A percentile compares a stretch with the other conserved stretches of the same genome.
Conservation (phyloP, 2,329 filamentous ascomycete genomes). For the Botrytis fragariae region DNA sequence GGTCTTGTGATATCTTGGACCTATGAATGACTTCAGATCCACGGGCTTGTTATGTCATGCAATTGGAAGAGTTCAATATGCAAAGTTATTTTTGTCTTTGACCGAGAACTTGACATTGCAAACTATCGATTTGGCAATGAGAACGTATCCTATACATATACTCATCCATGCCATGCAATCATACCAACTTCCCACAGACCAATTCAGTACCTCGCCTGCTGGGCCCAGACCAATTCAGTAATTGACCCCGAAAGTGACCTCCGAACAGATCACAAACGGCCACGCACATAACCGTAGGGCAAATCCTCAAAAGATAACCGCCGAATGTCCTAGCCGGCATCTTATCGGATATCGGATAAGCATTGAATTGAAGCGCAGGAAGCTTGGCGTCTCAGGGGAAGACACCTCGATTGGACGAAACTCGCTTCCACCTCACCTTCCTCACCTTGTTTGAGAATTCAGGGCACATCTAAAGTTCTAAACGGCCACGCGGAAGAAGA, state of each 20-base stretch:
- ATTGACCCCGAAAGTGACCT: constrained; percentile 3
- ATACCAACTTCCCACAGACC: background rate
- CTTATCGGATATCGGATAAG: constrained; percentile 20
- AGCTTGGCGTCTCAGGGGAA: constrained; percentile 35
- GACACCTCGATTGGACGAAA: constrained; percentile 37
- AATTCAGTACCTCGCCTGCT: background rate
- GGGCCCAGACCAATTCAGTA: background rate
- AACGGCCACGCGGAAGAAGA: background rate
- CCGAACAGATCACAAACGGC: constrained; percentile 2
- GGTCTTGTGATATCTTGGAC: constrained; percentile 17
- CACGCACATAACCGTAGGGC: background rate
- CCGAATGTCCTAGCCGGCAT: constrained; percentile 23
- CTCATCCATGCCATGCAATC: background rate
- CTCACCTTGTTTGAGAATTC: constrained; percentile 35
- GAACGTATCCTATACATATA: constrained; percentile 9
- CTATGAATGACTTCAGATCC: constrained; percentile 14
- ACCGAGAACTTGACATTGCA: background rate
- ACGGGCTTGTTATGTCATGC: background rate
- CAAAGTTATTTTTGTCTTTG: constrained; percentile 12
- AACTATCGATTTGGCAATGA: constrained; percentile 1
- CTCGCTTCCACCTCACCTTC: constrained; percentile 43
- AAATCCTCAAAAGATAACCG: background rate
- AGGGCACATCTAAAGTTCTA: background rate
- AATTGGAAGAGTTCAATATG: background rate
- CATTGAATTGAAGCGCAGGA: constrained; percentile 26